These are phyloP conservation scores for Sporothrix humicola DNA, from an alignment of 2,329 filamentous ascomycete genomes.

Conservation along the genomic window DNA sequence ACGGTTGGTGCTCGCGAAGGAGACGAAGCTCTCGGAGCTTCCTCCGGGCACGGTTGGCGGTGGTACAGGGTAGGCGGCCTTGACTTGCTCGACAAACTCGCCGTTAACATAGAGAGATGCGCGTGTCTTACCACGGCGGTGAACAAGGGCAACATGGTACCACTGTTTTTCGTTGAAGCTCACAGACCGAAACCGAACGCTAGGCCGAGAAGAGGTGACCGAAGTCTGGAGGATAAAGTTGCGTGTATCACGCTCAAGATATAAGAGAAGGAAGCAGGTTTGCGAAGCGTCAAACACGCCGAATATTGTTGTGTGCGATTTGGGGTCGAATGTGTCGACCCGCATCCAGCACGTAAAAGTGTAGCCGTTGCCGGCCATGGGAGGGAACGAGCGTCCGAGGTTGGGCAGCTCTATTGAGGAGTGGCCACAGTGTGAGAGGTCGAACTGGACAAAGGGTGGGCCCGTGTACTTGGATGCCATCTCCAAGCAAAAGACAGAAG, in stretches of 20 bases:
- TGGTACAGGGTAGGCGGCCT: conserved; percentile 82
- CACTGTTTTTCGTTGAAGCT: conserved; percentile 77
- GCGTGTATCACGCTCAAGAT: conserved; percentile 89
- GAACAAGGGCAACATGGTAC: conserved; percentile 93
- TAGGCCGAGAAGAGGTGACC: conserved; percentile 81
- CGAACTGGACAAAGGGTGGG: conserved; percentile 90
- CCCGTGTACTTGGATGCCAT: conserved; percentile 76
- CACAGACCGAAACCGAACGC: conserved; percentile 88
- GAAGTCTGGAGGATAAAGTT: conserved; percentile 98
- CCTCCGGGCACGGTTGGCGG: conserved; percentile 67
- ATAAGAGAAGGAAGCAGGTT: conserved; percentile 91
- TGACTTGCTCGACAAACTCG: conserved; percentile 90
- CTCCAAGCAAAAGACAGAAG: conserved; percentile 72
- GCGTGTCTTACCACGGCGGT: conserved; percentile 78
- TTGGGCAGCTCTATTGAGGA: conserved; percentile 88
- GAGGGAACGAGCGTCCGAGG: conserved; percentile 85
- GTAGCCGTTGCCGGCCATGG: conserved; percentile 79
- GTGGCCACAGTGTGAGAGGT: conserved; percentile 84
- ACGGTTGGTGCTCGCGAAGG: conserved; percentile 61
- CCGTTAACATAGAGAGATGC: conserved; percentile 91
- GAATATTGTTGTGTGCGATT: conserved; percentile 91
- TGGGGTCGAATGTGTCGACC: conserved; percentile 82
- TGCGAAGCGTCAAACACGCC: conserved; percentile 91
- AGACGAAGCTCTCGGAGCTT: conserved; percentile 71
- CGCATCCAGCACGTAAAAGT: conserved; percentile 89